phyloP scores from a whole-genome alignment of 1,284 basidiomycete genomes.

The Boletus calvinii region DNA sequence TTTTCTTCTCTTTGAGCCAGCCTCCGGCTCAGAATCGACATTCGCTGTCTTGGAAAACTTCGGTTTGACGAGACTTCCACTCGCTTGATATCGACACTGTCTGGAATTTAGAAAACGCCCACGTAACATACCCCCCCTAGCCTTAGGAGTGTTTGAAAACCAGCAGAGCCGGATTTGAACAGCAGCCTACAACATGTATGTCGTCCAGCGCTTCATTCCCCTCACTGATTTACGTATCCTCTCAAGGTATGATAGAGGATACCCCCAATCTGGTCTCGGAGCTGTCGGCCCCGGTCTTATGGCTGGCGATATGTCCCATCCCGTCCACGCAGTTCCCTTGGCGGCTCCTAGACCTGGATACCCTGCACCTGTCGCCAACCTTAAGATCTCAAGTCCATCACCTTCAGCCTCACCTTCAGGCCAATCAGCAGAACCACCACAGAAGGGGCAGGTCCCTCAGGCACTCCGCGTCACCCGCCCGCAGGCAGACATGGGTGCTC shows the following conservation, averaged over 20 bases:
- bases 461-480: slow-evolving; percentile 27
- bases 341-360: slow-evolving; percentile 73
- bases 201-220: slow-evolving; percentile 19
- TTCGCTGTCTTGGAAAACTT: slow-evolving; percentile 27
- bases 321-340: slow-evolving; percentile 43
- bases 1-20: slow-evolving; percentile 12
- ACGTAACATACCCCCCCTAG: slow-evolving; percentile 44
- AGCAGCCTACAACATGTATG: slow-evolving; percentile 65
- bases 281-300: slow-evolving; percentile 54
- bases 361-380: slow-evolving; percentile 61
- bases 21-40: slow-evolving; percentile 11
- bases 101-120: slow-evolving; percentile 62
- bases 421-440: slow-evolving; percentile 31
- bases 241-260: slow-evolving; percentile 63
- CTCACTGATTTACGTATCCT: slow-evolving; percentile 8
- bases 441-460: slow-evolving; percentile 46
- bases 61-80: slow-evolving; percentile 31
- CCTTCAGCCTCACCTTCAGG: slow-evolving; percentile 40
- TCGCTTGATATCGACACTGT: slow-evolving; percentile 41
- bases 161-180: slow-evolving; percentile 43
- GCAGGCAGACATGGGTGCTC: slow-evolving; percentile 23
- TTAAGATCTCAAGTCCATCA: slow-evolving; percentile 53
- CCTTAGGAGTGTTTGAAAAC: slow-evolving; percentile 37
- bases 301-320: slow-evolving; percentile 40
- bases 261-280: slow-evolving; percentile 51